A percentile compares a stretch with the other conserved stretches of the same genome.
These are phyloP conservation scores for Aspergillus sp. DNA, from an alignment of 2,329 filamentous ascomycete genomes.

Conservation along the genomic window DNA sequence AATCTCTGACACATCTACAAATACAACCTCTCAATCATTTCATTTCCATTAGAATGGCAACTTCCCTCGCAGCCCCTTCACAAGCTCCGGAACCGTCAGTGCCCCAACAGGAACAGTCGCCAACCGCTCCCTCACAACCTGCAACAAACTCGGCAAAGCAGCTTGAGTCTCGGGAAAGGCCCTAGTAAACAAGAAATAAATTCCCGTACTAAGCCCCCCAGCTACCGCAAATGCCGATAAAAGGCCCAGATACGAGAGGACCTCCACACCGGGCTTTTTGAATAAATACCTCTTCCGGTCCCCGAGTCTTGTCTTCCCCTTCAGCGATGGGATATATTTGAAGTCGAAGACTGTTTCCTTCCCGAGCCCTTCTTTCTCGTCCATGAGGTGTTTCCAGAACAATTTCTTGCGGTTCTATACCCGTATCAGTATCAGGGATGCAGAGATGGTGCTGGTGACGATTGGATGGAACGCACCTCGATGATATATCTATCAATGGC, in stretches of 20 bases:
- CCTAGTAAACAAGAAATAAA: neutral
- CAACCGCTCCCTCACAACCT: neutral
- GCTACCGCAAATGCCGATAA: slow-evolving; percentile 15
- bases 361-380: slow-evolving; percentile 63
- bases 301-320: slow-evolving; percentile 22
- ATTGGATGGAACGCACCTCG: slow-evolving; percentile 30
- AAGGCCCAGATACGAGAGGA: slow-evolving; percentile 22
- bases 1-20: no score
- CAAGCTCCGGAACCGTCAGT: neutral
- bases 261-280: slow-evolving; percentile 23
- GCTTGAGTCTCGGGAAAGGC: neutral
- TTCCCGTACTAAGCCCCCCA: neutral
- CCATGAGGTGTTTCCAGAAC: slow-evolving; percentile 60
- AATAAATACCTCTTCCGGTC: slow-evolving; percentile 19
- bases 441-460: neutral
- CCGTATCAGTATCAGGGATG: neutral
- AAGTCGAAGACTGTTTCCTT: slow-evolving; percentile 67
- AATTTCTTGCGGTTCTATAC: slow-evolving; percentile 44
- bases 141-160: neutral
- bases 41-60: neutral
- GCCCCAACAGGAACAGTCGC: neutral
- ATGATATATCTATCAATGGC: slow-evolving; percentile 54
- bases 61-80: neutral
- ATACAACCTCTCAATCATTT: no score
- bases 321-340: slow-evolving; percentile 52